Evolutionary conservation across 352 stramenopile genomes (phyloP).

Genomic region (Hyaloperonospora arabidopsidis): DNA sequence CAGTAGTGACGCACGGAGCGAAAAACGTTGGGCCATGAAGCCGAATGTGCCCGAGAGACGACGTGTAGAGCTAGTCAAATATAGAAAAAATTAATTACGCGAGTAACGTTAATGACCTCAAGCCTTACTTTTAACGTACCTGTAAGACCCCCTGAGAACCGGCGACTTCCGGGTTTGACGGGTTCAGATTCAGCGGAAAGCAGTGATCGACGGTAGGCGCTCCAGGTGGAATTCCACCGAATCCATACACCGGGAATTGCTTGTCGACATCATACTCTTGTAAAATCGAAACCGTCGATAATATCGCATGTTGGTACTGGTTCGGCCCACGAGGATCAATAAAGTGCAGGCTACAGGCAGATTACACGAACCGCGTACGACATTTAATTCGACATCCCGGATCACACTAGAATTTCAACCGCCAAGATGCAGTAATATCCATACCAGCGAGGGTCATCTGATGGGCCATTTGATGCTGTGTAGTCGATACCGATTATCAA

Average conservation of each 20-base stretch:
- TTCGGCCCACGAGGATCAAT: conserved; percentile 58
- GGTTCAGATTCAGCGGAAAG: conserved; percentile 82
- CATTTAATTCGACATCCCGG: not conserved
- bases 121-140: conserved; percentile 12
- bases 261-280: conserved; percentile 71
- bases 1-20: conserved; percentile 29
- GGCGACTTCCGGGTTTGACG: conserved; percentile 58
- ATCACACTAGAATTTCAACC: not conserved
- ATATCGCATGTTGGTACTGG: conserved; percentile 71
- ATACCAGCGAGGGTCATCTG: conserved; percentile 40
- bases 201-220: conserved; percentile 76
- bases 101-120: not conserved
- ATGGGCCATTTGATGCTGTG: conserved; percentile 57
- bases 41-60: conserved; percentile 43
- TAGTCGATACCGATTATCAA: conserved; percentile 71
- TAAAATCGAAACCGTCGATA: conserved; percentile 52
- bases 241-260: conserved; percentile 66
- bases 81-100: not conserved
- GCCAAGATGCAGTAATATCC: not conserved
- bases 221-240: conserved; percentile 74
- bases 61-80: conserved; percentile 37
- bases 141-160: conserved; percentile 69
- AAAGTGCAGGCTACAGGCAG: conserved; percentile 46
- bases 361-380: not conserved
- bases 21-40: conserved; percentile 54